Percentiles rank a stretch among this genome's conserved stretches.
phyloP scores from a whole-genome alignment of 179 eudicot genomes.

The Gypsophila paniculata region DNA sequence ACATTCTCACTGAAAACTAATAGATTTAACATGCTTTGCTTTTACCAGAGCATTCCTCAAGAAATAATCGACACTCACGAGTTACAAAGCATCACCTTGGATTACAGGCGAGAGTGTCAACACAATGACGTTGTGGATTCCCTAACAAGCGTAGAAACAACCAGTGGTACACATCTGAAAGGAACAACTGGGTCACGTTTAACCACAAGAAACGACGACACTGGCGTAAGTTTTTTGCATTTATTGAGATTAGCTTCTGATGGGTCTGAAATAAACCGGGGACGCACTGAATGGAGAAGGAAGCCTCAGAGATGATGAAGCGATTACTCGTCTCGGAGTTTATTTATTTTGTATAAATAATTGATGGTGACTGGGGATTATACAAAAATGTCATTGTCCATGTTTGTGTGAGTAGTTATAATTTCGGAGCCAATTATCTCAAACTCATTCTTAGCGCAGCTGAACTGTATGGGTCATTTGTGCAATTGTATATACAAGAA shows the following conservation, averaged over 20 bases:
- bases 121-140: slow-evolving; percentile 83
- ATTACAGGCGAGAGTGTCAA: slow-evolving; percentile 90
- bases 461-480: no score
- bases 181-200: slow-evolving; percentile 48
- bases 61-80: slow-evolving; percentile 79
- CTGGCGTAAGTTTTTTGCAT: slow-evolving; percentile 56
- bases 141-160: slow-evolving; percentile 52
- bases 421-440: no score
- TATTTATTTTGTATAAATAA: no score
- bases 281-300: slow-evolving; percentile 87
- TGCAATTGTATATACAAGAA: no score
- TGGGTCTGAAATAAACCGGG: slow-evolving; percentile 76
- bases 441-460: no score
- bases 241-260: slow-evolving; percentile 54
- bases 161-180: slow-evolving; percentile 27
- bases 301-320: slow-evolving; percentile 32
- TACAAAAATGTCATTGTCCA: no score
- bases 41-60: slow-evolving; percentile 74
- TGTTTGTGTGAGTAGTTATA: no score
- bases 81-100: slow-evolving; percentile 74
- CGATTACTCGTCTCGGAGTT: no score
- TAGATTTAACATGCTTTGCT: not conserved
- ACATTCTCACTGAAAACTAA: no score
- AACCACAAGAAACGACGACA: slow-evolving; percentile 30
- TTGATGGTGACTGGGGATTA: no score